phyloP scores from a whole-genome alignment of 306 rosid species.

The Luffa aegyptiaca region DNA sequence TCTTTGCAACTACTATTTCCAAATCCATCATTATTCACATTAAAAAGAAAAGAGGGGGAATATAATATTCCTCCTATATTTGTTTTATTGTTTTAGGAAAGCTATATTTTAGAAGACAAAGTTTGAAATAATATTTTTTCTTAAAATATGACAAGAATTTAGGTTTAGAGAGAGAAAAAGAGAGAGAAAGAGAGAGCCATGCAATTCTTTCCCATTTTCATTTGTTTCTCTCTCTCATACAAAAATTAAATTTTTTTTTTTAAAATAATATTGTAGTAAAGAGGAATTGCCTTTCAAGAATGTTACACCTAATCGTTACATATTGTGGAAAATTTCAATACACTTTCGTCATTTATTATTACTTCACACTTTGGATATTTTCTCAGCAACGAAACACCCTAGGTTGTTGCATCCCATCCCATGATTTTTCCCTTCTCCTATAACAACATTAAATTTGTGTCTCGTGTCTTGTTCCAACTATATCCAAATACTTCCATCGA shows the following conservation, averaged over 20 bases:
- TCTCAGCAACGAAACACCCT: conserved; percentile 21
- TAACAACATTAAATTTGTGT: background rate
- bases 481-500: background rate
- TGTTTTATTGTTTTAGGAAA: background rate
- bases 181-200: background rate
- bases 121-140: conserved; percentile 1
- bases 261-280: background rate
- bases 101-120: background rate
- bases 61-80: background rate
- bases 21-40: background rate
- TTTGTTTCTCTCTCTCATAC: background rate
- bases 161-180: conserved; percentile 2
- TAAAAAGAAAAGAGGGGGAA: background rate
- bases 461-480: background rate
- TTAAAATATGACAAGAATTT: background rate
- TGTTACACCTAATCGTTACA: background rate
- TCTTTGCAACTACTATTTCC: conserved; percentile 1
- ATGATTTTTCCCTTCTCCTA: background rate
- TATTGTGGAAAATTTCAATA: conserved; percentile 1
- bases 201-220: background rate
- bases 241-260: too few species aligned
- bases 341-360: conserved; percentile 15
- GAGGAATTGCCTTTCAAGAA: background rate
- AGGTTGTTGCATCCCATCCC: conserved; percentile 11
- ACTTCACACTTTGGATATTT: conserved; percentile 17